Base-by-base conservation (phyloP, 129 eudicot genomes). In the Lactuca sativa region DNA sequence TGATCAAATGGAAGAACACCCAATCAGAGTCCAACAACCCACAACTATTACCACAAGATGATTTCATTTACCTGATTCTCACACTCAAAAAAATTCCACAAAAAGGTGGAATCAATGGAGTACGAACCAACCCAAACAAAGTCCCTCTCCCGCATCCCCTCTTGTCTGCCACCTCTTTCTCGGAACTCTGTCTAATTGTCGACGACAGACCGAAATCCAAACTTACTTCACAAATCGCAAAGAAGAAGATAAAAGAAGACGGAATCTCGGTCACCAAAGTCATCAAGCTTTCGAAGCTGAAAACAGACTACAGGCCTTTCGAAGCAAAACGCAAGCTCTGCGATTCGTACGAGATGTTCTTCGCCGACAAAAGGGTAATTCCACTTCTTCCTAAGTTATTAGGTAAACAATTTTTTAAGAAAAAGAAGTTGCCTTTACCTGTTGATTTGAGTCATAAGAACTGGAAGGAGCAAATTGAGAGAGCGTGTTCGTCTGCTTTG, bases 21-120 rank as follows among this genome's bases (percentile, higher is more conserved):
- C 73, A 85, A 67, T 66, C 95, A 1, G 6, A 58, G 1, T 36
- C 88, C 37, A 16, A 70, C 9, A 89, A 81, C 2, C 82, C 82
- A 5, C 86, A 89, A 3, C 62, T 83, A 0, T 59, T 84, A 6
- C 90, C 88, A 4, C 66, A 82, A 67, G 88, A 87, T 3, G 97
- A 93, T 8, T 93, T 73, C 84, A 40, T 90, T 34, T 93, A 93
- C 76, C 78, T 93, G 0, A 71, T 73, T 43, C 72, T 93, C 15
- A 89, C 98, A 7, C 95, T 89, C 56, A 83, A 82, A 63, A 89
- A 89, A 74, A 93, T 90, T 78, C 99, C 99, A 0, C 68, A 82
- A 6, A 85, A 87, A 21, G 59, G 75, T 3, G 63, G 43, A 8
- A 3, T 44, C 21, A 44, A 58, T 10, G 74, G 74, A 7, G 58